phyloP scores from a whole-genome alignment of 2,329 filamentous ascomycete species.

The Fusarium lateritium region DNA sequence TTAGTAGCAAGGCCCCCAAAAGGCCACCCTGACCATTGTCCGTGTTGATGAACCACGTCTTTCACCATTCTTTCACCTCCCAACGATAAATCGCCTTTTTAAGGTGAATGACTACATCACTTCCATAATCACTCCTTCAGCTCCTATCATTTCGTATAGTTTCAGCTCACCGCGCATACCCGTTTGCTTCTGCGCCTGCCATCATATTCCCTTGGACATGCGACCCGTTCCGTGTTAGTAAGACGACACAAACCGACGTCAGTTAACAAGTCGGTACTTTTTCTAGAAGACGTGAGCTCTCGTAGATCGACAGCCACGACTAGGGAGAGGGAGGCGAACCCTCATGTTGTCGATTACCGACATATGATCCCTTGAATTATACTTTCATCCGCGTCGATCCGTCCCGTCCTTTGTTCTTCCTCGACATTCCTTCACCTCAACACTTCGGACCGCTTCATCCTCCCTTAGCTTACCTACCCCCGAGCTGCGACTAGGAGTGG shows the following conservation, averaged over 20 bases:
- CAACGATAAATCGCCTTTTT: constrained; percentile 11
- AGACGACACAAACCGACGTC: constrained; percentile 43
- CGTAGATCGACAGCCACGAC: constrained; percentile 30
- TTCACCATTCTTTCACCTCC: constrained; percentile 21
- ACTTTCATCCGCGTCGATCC: constrained; percentile 14
- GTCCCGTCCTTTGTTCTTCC: constrained; percentile 8
- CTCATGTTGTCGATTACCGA: constrained; percentile 22
- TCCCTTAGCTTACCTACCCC: constrained; percentile 23
- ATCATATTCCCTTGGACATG: constrained; percentile 35
- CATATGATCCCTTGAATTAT: constrained; percentile 8
- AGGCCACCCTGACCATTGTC: constrained; percentile 47
- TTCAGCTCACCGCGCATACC: neutral
- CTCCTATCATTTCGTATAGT: neutral
- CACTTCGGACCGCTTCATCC: constrained; percentile 23
- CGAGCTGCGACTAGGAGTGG: constrained; percentile 40
- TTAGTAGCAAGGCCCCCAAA: constrained; percentile 34
- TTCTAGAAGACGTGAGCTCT: constrained; percentile 24
- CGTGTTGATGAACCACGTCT: constrained; percentile 36
- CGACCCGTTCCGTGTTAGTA: constrained; percentile 43
- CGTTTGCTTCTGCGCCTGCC: constrained; percentile 8
- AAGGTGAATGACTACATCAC: neutral
- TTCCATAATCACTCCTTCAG: constrained; percentile 3
- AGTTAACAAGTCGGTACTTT: constrained; percentile 41
- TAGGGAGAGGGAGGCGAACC: constrained; percentile 12
- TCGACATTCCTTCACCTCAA: constrained; percentile 19